Conservation (phyloP, 257 asterid species). For the Solanum verrucosum region DNA sequence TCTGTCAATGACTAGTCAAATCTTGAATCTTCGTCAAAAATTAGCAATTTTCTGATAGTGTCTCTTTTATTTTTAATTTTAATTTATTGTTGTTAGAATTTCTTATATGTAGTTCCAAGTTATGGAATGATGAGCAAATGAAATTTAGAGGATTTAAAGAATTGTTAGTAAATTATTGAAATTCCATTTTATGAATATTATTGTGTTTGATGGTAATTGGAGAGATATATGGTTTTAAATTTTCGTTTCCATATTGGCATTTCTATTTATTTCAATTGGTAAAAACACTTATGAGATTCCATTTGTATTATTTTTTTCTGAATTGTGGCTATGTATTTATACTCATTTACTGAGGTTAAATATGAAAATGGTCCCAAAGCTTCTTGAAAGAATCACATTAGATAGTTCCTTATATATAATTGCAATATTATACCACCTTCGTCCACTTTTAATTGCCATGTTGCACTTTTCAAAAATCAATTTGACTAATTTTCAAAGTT, state of each 20-base stretch:
- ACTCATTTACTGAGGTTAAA: not conserved
- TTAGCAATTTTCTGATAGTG: not conserved
- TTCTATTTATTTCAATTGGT: not conserved
- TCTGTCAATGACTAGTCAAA: no score
- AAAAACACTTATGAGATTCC: not conserved
- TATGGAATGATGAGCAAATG: not conserved
- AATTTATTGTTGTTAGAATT: not conserved
- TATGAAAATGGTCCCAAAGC: not conserved
- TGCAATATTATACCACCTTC: no score
- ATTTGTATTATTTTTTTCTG: no score
- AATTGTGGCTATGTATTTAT: not conserved
- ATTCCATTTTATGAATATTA: not conserved
- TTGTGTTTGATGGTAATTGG: not conserved
- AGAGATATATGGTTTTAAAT: not conserved
- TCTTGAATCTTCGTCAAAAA: accelerated
- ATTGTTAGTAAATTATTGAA: not conserved
- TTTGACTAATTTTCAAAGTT: no score
- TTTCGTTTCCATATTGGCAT: not conserved
- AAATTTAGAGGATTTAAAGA: not conserved
- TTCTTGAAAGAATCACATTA: not conserved
- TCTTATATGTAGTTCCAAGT: not conserved
- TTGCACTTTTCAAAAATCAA: no score
- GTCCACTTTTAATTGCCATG: no score
- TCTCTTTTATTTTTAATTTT: not conserved
- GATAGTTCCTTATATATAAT: not conserved